Base-by-base conservation (phyloP, 2,329 filamentous ascomycete species). In the Colletotrichum magnum region DNA sequence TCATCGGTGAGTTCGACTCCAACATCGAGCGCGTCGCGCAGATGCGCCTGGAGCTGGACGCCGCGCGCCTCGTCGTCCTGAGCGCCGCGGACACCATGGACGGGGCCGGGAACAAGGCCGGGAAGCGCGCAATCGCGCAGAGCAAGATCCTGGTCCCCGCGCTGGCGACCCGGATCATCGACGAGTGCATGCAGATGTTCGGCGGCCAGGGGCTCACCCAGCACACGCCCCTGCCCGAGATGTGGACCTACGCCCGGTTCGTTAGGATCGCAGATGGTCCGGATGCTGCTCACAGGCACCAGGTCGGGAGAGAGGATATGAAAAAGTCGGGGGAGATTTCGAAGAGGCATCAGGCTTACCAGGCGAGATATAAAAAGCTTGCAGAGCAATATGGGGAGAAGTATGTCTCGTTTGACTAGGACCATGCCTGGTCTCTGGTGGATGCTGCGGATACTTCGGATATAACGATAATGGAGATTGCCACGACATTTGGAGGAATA, bases 71-170 rank as follows among this genome's bases (percentile, higher is more conserved):
- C 15, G 83, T 96, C 48, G 95, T 98, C 7, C 90, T 98, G 72
- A 98, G 98, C 81, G 96, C 96, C 1, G 96, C 96, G 68, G 92
- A 97, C 80, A 94, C 94, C 83, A 98, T 98, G 84, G 96, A 99
- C 82, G 88, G 93, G 74, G 88, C 91, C 16, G 92, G 95, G 73
- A 93, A 95, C 75, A 98, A 98, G 85, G 89, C 90, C 72, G 94
- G 95, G 0, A 88, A 98, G 72, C 93, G 92, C 79, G 94, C 98
- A 80, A 99, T 99, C 74, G 95, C 95, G n/a, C 89, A 98, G 83
- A 95, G 95, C 73, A 99, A 99, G 86, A 92, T 98, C 1, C 88
- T 97, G 13, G 92, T 97, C 6, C 96, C 96, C 0, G 87, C 90
- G 76, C 93, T 92, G 75, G 91, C 93, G 2, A 87, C 98, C 73